A percentile compares a stretch with the other conserved stretches of the same genome.
Conservation (phyloP, 805 yeast genomes). For the Alloascoidea hylecoeti region DNA sequence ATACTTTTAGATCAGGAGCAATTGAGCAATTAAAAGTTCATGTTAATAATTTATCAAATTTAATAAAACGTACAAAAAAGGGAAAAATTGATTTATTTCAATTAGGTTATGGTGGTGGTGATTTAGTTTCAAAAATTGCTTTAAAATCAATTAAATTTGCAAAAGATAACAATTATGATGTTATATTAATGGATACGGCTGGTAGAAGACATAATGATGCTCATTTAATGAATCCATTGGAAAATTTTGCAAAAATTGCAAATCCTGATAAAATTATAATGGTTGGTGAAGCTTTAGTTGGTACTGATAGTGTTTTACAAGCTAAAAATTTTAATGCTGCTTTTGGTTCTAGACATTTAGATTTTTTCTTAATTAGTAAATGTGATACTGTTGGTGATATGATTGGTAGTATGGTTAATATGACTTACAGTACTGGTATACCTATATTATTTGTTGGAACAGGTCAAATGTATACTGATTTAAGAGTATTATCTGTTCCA, state of each 20-base stretch:
- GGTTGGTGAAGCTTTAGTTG: slow-evolving; percentile 98
- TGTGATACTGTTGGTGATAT: slow-evolving; percentile 96
- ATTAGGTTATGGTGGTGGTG: slow-evolving; percentile 96
- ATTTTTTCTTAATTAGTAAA: slow-evolving; percentile 85
- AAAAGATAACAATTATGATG: slow-evolving; percentile 52
- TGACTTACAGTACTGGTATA: slow-evolving; percentile 92
- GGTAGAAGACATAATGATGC: slow-evolving; percentile 96
- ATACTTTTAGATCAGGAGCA: slow-evolving; percentile 95
- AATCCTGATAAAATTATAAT: slow-evolving; percentile 91
- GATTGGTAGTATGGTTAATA: slow-evolving; percentile 92
- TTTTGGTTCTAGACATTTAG: slow-evolving; percentile 72
- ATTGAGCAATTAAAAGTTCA: slow-evolving; percentile 96
- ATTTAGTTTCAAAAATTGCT: slow-evolving; percentile 84
- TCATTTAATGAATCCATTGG: slow-evolving; percentile 87
- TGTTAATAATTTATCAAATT: slow-evolving; percentile 64
- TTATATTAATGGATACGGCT: slow-evolving; percentile 91
- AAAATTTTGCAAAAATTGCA: slow-evolving; percentile 90
- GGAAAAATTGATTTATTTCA: slow-evolving; percentile 66
- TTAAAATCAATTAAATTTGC: slow-evolving; percentile 82
- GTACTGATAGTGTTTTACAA: slow-evolving; percentile 93
- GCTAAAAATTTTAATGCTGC: slow-evolving; percentile 89
- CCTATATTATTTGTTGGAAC: slow-evolving; percentile 94
- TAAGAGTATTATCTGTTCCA: slow-evolving; percentile 78
- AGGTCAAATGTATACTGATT: slow-evolving; percentile 93
- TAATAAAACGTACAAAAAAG: slow-evolving; percentile 36